Conservation (phyloP, 2,329 filamentous ascomycete genomes). For the Fusarium neocosmosporiellum region DNA sequence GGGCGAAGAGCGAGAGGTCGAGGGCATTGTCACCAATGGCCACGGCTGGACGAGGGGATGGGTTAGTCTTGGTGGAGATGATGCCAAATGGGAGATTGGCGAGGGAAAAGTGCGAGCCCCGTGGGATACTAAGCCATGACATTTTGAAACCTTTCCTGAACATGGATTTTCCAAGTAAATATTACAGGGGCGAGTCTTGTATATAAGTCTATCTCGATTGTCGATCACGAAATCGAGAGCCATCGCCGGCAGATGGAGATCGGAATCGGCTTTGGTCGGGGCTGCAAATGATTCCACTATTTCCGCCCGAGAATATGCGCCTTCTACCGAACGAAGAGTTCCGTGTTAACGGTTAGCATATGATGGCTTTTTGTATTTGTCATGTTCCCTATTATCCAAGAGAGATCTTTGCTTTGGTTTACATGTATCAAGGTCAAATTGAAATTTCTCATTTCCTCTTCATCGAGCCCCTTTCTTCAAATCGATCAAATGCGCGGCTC, state of each 20-base stretch:
- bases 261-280: not conserved
- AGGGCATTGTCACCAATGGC: conserved; percentile 80
- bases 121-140: conserved; percentile 39
- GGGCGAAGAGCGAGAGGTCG: conserved; percentile 73
- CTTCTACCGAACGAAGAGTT: not conserved
- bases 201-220: not conserved
- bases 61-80: conserved; percentile 70
- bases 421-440: not conserved
- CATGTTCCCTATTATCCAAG: not conserved
- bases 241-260: not conserved
- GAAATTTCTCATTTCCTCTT: not conserved
- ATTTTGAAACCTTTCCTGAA: not conserved
- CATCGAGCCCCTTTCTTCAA: not conserved
- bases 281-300: not conserved
- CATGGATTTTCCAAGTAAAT: not conserved
- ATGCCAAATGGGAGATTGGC: conserved; percentile 87
- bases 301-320: not conserved
- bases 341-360: not conserved
- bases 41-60: conserved; percentile 71
- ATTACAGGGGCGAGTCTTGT: not conserved
- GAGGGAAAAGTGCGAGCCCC: conserved; percentile 57
- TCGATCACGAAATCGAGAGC: not conserved
- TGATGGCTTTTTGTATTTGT: not conserved
- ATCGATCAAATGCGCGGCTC: not conserved
- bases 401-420: not conserved